Evolutionary conservation across 1,284 basidiomycete genomes (phyloP).

Genomic region (Ustilago esculenta): DNA sequence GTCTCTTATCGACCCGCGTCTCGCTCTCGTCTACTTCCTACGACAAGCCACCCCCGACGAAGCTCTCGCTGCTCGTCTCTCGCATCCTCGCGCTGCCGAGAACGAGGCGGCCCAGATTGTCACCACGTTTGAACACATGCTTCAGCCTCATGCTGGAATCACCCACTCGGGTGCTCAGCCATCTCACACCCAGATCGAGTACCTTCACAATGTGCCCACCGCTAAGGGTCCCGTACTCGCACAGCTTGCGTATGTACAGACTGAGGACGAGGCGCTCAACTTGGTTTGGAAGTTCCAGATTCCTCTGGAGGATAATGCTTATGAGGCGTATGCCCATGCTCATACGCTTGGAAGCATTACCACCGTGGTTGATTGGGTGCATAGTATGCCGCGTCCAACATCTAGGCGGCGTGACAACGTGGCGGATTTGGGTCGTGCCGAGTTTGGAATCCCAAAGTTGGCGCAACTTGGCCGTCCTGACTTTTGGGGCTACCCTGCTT

Average conservation of each 20-base stretch:
- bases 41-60: slow-evolving; percentile 51
- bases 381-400: slow-evolving; percentile 43
- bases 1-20: slow-evolving; percentile 47
- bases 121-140: slow-evolving; percentile 54
- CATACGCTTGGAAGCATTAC: slow-evolving; percentile 46
- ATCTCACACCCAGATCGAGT: slow-evolving; percentile 46
- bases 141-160: slow-evolving; percentile 45
- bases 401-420: slow-evolving; percentile 7
- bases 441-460: slow-evolving; percentile 23
- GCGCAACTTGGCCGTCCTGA: slow-evolving; percentile 49
- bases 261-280: slow-evolving; percentile 37
- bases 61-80: slow-evolving; percentile 39
- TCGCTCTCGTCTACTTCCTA: slow-evolving; percentile 55
- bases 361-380: slow-evolving; percentile 56
- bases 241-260: slow-evolving; percentile 55
- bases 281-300: slow-evolving; percentile 58
- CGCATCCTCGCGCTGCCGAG: slow-evolving; percentile 32
- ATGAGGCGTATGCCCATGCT: slow-evolving; percentile 58
- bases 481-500: slow-evolving; percentile 30
- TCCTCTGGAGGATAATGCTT: slow-evolving; percentile 55
- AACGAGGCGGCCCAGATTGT: slow-evolving; percentile 41
- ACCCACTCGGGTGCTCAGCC: slow-evolving; percentile 40
- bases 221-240: slow-evolving; percentile 57
- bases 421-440: slow-evolving; percentile 25
- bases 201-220: slow-evolving; percentile 52